Evolutionary conservation across 139 green algal genomes (phyloP).

Genomic region (Haematococcus lacustris): DNA sequence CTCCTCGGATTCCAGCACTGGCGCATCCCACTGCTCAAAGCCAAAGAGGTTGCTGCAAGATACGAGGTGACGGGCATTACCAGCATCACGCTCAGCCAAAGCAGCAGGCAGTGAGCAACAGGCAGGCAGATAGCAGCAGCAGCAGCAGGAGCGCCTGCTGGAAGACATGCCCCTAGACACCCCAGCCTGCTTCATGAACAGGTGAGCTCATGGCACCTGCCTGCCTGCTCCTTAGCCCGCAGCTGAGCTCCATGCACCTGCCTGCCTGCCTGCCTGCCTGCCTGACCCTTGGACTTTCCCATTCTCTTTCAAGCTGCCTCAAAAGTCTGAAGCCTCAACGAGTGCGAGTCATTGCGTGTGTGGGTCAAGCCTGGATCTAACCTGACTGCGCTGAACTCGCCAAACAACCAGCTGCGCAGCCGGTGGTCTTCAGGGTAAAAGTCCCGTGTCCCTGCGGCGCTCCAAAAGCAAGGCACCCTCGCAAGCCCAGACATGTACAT

Average conservation of each 20-base stretch:
- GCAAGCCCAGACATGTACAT: not conserved
- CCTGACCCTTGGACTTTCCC: no score
- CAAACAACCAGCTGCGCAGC: slow-evolving; percentile 8
- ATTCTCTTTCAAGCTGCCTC: no score
- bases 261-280: no score
- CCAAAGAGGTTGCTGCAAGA: slow-evolving; percentile 51
- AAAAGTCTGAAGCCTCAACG: no score
- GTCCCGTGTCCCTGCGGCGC: slow-evolving; percentile 5
- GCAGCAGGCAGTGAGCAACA: not conserved
- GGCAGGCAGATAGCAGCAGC: no score
- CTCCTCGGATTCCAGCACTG: slow-evolving; percentile 94
- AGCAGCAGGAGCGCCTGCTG: not conserved
- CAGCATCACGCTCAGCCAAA: not conserved
- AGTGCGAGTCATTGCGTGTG: not conserved
- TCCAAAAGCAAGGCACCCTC: no score
- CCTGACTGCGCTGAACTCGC: not conserved
- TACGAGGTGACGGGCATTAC: not conserved
- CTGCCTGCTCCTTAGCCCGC: no score
- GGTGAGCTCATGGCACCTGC: no score
- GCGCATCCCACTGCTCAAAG: slow-evolving; percentile 92
- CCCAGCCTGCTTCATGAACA: not conserved
- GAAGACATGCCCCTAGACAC: not conserved
- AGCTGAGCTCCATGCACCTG: no score
- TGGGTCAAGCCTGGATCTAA: not conserved
- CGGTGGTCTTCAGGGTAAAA: slow-evolving; percentile 6